Base-by-base conservation (phyloP, 1,139 yeast species). In the Spathaspora jeffriesii region DNA sequence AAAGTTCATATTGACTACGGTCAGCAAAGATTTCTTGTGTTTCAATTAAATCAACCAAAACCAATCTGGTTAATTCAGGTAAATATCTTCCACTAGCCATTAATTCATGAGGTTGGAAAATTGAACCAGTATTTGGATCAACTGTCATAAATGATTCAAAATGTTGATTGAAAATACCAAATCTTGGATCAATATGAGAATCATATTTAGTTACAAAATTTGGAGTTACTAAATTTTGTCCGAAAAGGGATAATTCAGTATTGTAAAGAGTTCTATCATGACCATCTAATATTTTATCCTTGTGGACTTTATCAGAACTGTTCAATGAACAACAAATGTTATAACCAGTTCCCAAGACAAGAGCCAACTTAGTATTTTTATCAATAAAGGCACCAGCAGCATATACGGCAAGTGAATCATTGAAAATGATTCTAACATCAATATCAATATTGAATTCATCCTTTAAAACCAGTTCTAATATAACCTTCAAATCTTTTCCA, bases 41-140 rank as follows among this genome's bases (percentile, higher is more conserved):
- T 2, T 61, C 60, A 32, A 68, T 57, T 53, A 73, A 56, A 42
- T 71, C 76, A 27, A 67, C 56, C 38, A 79, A 47, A 2, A 70
- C 70, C 47, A 76, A 62, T 43, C 85, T 64, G 5, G 76, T 63
- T 48, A 80, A 60, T 56, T 81, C 86, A 10, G 82, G 80, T 45
- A 81, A 65, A 59, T 81, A 81, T 53, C 85, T 65, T 1, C 85
- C 86, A 43, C 81, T 69, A 34, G 82, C 72, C 68, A 79, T 65
- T 49, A 77, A 64, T 57, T 81, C 86, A 41, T 73, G 62, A 1
- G 86, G 86, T 58, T 81, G 85, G 56, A 78, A 76, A 36, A 78
- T 64, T 9, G 62, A 59, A 17, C 61, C 51, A n/a, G 62, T 56
- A 4, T 39, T 38, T 4, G 68, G 68, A 48, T 71, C 78, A 7